Evolutionary conservation across 2,329 filamentous ascomycete species (phyloP).

Genomic region (Neofusicoccum laricinum): DNA sequence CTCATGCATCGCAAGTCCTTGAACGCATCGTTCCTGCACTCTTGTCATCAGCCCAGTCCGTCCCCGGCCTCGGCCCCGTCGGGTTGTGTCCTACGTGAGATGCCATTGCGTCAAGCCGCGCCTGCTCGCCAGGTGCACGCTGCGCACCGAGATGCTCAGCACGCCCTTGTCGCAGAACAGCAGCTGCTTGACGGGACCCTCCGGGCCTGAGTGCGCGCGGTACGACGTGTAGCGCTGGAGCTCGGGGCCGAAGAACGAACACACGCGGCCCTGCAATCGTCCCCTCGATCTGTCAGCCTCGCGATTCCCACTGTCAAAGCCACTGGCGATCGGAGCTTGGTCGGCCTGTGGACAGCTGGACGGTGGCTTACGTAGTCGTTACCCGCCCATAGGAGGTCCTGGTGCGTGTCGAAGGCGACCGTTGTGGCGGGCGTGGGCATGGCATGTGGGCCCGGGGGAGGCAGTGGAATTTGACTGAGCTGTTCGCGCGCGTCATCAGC

Average conservation of each 20-base stretch:
- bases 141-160: constrained; percentile 75
- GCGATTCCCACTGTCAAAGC: background rate
- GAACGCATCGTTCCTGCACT: constrained; percentile 68
- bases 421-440: constrained; percentile 71
- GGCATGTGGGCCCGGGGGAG: constrained; percentile 68
- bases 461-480: constrained; percentile 79
- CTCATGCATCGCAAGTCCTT: constrained; percentile 90
- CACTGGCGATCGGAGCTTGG: background rate
- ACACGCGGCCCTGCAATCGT: constrained; percentile 71
- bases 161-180: constrained; percentile 90
- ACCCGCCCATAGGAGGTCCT: constrained; percentile 90
- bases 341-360: constrained; percentile 15
- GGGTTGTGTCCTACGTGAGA: constrained; percentile 56
- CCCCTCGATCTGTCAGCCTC: background rate
- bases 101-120: constrained; percentile 87
- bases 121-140: constrained; percentile 84
- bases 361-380: constrained; percentile 72
- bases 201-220: constrained; percentile 68
- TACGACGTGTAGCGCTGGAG: constrained; percentile 89
- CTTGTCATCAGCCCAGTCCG: constrained; percentile 10
- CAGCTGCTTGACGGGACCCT: constrained; percentile 82
- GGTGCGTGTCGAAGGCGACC: constrained; percentile 81
- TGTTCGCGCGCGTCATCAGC: constrained; percentile 36
- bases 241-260: constrained; percentile 82
- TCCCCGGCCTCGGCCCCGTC: background rate